Evolutionary conservation across 2,329 filamentous ascomycete genomes (phyloP).

Genomic region (Cladosporium velox): DNA sequence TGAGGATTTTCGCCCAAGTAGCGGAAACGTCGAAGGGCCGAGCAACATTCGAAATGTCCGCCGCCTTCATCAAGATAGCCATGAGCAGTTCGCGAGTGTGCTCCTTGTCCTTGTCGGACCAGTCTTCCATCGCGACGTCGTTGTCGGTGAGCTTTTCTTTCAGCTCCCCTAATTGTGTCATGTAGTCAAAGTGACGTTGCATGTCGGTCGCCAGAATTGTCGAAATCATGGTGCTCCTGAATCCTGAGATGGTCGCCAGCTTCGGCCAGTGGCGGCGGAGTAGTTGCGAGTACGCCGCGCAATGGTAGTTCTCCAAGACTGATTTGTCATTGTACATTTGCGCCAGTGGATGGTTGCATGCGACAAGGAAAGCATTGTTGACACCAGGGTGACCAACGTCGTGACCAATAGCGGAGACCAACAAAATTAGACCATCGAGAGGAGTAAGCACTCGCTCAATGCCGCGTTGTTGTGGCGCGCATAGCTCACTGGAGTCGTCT

Average conservation of each 20-base stretch:
- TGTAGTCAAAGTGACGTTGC: constrained; percentile 95
- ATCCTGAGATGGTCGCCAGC: constrained; percentile 73
- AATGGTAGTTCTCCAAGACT: constrained; percentile 95
- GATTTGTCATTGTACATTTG: constrained; percentile 97
- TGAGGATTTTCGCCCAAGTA: constrained; percentile 90
- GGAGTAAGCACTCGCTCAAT: constrained; percentile 77
- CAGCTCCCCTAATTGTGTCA: constrained; percentile 79
- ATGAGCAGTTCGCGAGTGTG: constrained; percentile 81
- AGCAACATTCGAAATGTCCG: constrained; percentile 97
- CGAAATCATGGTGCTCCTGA: constrained; percentile 91
- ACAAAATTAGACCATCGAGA: constrained; percentile 82
- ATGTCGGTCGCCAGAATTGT: constrained; percentile 98
- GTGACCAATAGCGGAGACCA: constrained; percentile 95
- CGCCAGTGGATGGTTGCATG: constrained; percentile 86
- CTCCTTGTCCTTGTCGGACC: constrained; percentile 74
- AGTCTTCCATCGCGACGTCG: constrained; percentile 59
- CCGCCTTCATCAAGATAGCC: constrained; percentile 92
- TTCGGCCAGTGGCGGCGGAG: constrained; percentile 87
- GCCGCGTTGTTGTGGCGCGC: constrained; percentile 49
- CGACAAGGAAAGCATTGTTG: constrained; percentile 94
- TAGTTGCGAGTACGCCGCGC: constrained; percentile 94
- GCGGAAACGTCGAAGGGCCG: constrained; percentile 79
- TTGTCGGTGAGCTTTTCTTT: constrained; percentile 62
- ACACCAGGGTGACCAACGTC: constrained; percentile 97
- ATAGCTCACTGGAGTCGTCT: constrained; percentile 58